phyloP scores from a whole-genome alignment of 1,284 basidiomycete genomes.

The Pseudomicrostroma phylloplanum region DNA sequence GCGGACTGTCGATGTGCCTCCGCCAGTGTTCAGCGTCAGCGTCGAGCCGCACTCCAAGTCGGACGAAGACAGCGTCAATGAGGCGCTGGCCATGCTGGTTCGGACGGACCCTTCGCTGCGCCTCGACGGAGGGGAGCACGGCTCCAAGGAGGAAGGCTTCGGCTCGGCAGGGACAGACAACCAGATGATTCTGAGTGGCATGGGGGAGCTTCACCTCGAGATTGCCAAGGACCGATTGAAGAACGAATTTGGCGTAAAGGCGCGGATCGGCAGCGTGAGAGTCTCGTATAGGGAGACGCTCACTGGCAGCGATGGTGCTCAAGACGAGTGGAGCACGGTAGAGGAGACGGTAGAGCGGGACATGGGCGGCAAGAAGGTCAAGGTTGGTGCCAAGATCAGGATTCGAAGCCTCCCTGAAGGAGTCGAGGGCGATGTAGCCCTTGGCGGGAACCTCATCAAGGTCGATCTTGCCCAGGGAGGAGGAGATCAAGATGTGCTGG shows the following conservation, averaged over 20 bases:
- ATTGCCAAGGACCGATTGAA: conserved; percentile 71
- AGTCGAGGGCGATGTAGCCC: conserved; percentile 14
- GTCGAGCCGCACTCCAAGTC: conserved; percentile 44
- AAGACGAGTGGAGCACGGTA: conserved; percentile 9
- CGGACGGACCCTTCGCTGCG: conserved; percentile 80
- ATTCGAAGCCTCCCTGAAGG: conserved; percentile 28
- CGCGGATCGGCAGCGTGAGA: conserved; percentile 68
- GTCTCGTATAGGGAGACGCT: conserved; percentile 75
- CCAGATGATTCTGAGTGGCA: conserved; percentile 73
- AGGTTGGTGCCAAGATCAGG: conserved; percentile 23
- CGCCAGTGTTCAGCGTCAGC: conserved; percentile 61
- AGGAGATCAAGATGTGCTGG: conserved; percentile 3
- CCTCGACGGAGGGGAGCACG: conserved; percentile 53
- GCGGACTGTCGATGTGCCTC: conserved; percentile 70
- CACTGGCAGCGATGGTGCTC: conserved; percentile 2
- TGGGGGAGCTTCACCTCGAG: conserved; percentile 78
- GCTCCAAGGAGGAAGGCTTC: conserved; percentile 36
- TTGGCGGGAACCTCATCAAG: conserved; percentile 33
- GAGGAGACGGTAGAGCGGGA: conserved; percentile 37
- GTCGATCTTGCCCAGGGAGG: conserved; percentile 15
- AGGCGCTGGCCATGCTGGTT: conserved; percentile 67
- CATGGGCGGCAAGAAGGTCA: conserved; percentile 34
- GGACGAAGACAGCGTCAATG: conserved; percentile 68
- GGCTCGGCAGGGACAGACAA: conserved; percentile 57
- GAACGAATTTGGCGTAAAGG: conserved; percentile 72